Evolutionary conservation across 352 stramenopile genomes (phyloP).

Genomic region (Phytophthora pseudosyringae): DNA sequence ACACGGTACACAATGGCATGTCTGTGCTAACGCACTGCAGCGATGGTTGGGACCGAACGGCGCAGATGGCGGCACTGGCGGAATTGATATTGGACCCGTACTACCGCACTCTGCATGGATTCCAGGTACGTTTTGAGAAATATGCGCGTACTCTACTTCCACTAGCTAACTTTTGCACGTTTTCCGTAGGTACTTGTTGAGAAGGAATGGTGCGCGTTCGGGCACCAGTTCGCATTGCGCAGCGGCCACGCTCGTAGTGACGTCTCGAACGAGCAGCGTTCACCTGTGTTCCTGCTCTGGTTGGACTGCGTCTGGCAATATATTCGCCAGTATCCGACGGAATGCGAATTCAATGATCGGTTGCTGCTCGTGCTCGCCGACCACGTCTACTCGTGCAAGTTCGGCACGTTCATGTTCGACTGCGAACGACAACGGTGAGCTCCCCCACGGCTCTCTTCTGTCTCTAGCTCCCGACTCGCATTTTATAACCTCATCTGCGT

Average conservation of each 20-base stretch:
- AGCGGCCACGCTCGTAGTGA: constrained; percentile 93
- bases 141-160: neutral
- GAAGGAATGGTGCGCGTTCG: constrained; percentile 99
- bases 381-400: constrained; percentile 97
- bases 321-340: constrained; percentile 94
- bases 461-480: neutral
- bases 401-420: constrained; percentile 98
- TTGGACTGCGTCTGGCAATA: constrained; percentile 99
- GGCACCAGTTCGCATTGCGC: constrained; percentile 97
- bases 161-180: neutral
- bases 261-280: constrained; percentile 93
- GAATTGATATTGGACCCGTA: constrained; percentile 98
- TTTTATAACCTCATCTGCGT: constrained; percentile 9
- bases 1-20: constrained; percentile 92
- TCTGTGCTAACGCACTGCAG: constrained; percentile 98
- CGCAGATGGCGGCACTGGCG: constrained; percentile 95
- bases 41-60: constrained; percentile 99
- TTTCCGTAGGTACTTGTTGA: constrained; percentile 89
- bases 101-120: constrained; percentile 97
- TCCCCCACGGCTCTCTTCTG: constrained; percentile 7
- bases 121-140: constrained; percentile 94
- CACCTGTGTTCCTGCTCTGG: constrained; percentile 99
- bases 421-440: constrained; percentile 88
- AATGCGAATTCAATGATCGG: constrained; percentile 97
- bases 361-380: constrained; percentile 95